phyloP scores from a whole-genome alignment of 495 filamentous ascomycete species.

The Xylaria longipes region DNA sequence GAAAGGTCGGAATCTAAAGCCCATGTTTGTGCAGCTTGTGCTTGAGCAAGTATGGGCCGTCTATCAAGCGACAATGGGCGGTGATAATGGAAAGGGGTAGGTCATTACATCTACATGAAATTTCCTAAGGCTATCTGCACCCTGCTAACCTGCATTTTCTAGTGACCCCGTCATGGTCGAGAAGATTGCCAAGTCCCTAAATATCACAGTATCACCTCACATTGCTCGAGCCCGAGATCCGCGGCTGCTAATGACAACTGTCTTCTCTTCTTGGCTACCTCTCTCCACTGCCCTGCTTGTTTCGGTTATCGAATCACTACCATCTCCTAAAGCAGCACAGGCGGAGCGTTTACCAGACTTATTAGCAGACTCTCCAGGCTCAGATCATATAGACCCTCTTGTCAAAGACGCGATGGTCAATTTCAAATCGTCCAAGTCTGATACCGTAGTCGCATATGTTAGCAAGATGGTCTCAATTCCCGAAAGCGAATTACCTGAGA shows the following conservation, averaged over 20 bases:
- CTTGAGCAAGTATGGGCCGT: slow-evolving; percentile 97
- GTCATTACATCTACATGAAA: slow-evolving; percentile 32
- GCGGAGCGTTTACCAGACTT: slow-evolving; percentile 78
- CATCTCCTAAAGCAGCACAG: slow-evolving; percentile 85
- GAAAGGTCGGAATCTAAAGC: slow-evolving; percentile 87
- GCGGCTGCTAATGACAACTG: slow-evolving; percentile 77
- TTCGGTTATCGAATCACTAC: slow-evolving; percentile 90
- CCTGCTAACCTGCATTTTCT: slow-evolving; percentile 29
- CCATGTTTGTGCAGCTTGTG: slow-evolving; percentile 97
- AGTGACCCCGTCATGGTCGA: slow-evolving; percentile 84
- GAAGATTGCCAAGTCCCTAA: slow-evolving; percentile 93
- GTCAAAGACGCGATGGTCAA: slow-evolving; percentile 80
- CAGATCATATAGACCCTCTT: slow-evolving; percentile 66
- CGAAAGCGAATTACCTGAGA: slow-evolving; percentile 84
- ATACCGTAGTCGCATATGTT: slow-evolving; percentile 91
- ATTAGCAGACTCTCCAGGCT: slow-evolving; percentile 80
- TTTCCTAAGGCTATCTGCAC: slow-evolving; percentile 10
- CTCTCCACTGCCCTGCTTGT: slow-evolving; percentile 92
- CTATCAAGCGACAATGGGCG: slow-evolving; percentile 87
- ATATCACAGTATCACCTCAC: slow-evolving; percentile 81
- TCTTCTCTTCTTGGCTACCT: slow-evolving; percentile 91
- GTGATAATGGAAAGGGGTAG: slow-evolving; percentile 81
- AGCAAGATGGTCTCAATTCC: slow-evolving; percentile 98
- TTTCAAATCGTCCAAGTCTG: slow-evolving; percentile 70
- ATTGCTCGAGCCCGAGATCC: slow-evolving; percentile 86